Base-by-base conservation (phyloP, 306 rosid genomes). In the Hippophae rhamnoides region DNA sequence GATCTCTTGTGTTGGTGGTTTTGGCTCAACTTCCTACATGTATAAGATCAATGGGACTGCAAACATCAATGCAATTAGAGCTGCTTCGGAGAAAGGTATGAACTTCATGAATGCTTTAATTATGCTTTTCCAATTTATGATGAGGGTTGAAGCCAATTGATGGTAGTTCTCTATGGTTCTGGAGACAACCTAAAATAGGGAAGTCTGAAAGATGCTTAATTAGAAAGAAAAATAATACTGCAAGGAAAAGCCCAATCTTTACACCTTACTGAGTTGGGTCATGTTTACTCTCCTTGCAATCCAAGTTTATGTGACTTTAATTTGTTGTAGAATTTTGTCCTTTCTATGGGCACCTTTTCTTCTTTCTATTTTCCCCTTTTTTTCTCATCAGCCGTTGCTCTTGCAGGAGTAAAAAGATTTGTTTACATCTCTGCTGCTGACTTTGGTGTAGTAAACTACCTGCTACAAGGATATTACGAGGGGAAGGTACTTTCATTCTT, bases 1-100 rank as follows among this genome's bases (percentile, higher is more conserved):
- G 99, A 79, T 92, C 72, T 92, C 99, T 52, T 92, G 99, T 58
- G 86, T 88, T 5, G 99, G 99, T 68, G 95, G 96, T 72, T 92
- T 92, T 78, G 99, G 99, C 82, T 87, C 93, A 76, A 85, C 83
- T 77, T 78, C 99, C 1, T 65, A 83, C 63, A 92, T 92, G 99
- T 92, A 88, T 78, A 88, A 85, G 82, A 85, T 92, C 64, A 92
- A 92, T 58, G 99, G 99, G 60, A 87, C 96, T 68, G 93, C 99
- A 41, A 92, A 92, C 72, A 85, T 92, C 79, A 92, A 88, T 75
- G 99, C 96, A 57, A 80, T 92, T 54, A 76, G 96, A 82, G 85
- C 84, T 45, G 96, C 99, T 69, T 72, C 99, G 47, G 95, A 87
- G 14, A 70, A 92, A 78, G 99, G 99, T 92, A 65, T 57, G 8